phyloP scores from a whole-genome alignment of 768 basidiomycete genomes.

The Sporobolomyces roseus region DNA sequence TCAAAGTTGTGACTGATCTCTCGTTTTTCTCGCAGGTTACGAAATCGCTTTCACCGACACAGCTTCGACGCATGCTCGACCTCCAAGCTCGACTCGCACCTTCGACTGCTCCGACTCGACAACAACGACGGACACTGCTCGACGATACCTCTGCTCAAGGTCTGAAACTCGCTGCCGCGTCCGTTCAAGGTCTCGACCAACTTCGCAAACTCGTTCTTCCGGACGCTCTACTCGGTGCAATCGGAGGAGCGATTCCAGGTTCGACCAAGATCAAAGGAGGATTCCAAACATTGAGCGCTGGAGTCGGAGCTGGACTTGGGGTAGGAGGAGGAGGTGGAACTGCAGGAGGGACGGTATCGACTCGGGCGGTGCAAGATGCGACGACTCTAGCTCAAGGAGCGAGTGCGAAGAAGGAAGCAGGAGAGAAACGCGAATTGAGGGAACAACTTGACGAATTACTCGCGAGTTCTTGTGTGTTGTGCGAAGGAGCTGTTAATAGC shows the following conservation, averaged over 20 bases:
- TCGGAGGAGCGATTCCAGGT: conserved; percentile 53
- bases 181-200: conserved; percentile 57
- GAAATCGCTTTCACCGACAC: conserved; percentile 76
- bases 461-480: conserved; percentile 84
- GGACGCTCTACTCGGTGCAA: conserved; percentile 80
- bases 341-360: conserved; percentile 11
- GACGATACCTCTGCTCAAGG: conserved; percentile 32
- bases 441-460: conserved; percentile 83
- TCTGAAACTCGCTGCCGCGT: conserved; percentile 43
- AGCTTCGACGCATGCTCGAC: conserved; percentile 76
- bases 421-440: conserved; percentile 71
- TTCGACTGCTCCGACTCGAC: conserved; percentile 12
- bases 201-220: conserved; percentile 89
- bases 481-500: conserved; percentile 79
- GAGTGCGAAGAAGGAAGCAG: conserved; percentile 65
- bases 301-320: too few relatives aligned
- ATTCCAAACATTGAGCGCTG: neutral
- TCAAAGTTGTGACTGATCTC: neutral
- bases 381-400: conserved; percentile 53
- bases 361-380: conserved; percentile 51
- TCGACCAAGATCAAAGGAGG: conserved; percentile 25
- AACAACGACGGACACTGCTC: conserved; percentile 28
- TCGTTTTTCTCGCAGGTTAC: conserved; percentile 63
- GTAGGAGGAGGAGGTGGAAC: too few relatives aligned
- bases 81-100: conserved; percentile 75